These are phyloP conservation scores for Sordariomycetes sp. DNA, from an alignment of 2,329 filamentous ascomycete genomes.

Conservation along the genomic window DNA sequence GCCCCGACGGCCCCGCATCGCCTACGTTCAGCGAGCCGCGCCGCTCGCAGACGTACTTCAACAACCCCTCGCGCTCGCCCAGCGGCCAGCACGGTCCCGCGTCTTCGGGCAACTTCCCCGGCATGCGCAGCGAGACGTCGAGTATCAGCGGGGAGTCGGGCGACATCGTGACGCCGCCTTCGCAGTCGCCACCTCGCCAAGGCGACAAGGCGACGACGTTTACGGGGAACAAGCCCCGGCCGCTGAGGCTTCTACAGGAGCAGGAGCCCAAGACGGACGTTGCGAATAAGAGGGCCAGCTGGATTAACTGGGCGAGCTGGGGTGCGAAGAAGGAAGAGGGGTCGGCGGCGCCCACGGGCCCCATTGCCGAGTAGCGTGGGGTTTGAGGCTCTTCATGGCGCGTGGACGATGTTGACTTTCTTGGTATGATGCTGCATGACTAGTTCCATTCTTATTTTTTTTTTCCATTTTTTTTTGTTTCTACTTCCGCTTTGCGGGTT, in stretches of 20 bases:
- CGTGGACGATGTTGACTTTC: no score
- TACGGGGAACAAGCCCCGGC: slow-evolving; percentile 61
- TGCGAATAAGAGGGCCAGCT: slow-evolving; percentile 46
- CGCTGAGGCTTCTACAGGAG: slow-evolving; percentile 78
- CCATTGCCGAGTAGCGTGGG: slow-evolving; percentile 1
- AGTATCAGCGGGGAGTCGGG: slow-evolving; percentile 57
- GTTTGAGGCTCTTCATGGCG: no score
- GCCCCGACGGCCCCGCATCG: slow-evolving; percentile 55
- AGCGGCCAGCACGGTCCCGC: slow-evolving; percentile 27
- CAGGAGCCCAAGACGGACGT: slow-evolving; percentile 37
- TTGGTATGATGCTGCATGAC: background rate
- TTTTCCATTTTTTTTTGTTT: background rate
- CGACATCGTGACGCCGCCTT: slow-evolving; percentile 28
- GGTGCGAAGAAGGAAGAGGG: slow-evolving; percentile 37
- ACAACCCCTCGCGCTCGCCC: slow-evolving; percentile 34
- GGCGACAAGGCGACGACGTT: slow-evolving; percentile 44
- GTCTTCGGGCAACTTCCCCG: slow-evolving; percentile 53
- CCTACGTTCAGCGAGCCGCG: slow-evolving; percentile 44
- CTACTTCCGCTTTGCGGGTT: background rate
- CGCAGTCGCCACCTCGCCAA: slow-evolving; percentile 39
- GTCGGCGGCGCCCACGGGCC: background rate
- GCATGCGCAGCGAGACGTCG: slow-evolving; percentile 52
- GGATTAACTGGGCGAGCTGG: slow-evolving; percentile 45
- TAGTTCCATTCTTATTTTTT: background rate
- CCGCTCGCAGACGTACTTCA: slow-evolving; percentile 52